phyloP scores from a whole-genome alignment of 1,139 yeast species.

The Arxiozyma slooffiae region DNA sequence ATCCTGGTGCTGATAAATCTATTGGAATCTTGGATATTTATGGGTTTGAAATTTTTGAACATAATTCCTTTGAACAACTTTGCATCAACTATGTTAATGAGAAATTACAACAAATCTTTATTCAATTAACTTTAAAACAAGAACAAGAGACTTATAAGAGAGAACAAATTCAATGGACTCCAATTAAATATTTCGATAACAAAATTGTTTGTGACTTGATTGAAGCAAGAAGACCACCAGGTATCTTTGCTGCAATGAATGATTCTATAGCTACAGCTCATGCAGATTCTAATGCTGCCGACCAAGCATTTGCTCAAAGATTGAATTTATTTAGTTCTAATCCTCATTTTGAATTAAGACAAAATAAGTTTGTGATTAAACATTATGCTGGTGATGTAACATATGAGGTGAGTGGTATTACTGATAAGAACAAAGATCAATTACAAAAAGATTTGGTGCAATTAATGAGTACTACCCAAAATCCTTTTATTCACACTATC shows the following conservation, averaged over 20 bases:
- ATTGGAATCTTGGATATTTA: constrained; percentile 96
- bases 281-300: constrained; percentile 95
- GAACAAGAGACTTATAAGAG: constrained; percentile 96
- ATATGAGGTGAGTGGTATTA: constrained; percentile 82
- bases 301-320: constrained; percentile 90
- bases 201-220: constrained; percentile 94
- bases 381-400: constrained; percentile 99
- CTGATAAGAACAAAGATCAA: constrained; percentile 95
- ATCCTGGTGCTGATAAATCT: constrained; percentile 49
- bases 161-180: constrained; percentile 95
- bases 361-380: constrained; percentile 78
- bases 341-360: constrained; percentile 83
- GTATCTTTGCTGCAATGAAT: constrained; percentile 90
- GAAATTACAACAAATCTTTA: constrained; percentile 92
- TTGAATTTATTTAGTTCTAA: constrained; percentile 73
- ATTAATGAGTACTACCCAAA: constrained; percentile 60
- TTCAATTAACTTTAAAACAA: constrained; percentile 87
- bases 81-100: constrained; percentile 97
- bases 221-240: constrained; percentile 92
- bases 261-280: constrained; percentile 98
- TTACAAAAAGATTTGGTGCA: constrained; percentile 82
- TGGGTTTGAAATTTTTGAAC: constrained; percentile 96
- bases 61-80: constrained; percentile 91
- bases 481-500: constrained; percentile 52
- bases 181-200: constrained; percentile 92